phyloP scores from a whole-genome alignment of 345 rosid genomes.

The Gossypium australe region DNA sequence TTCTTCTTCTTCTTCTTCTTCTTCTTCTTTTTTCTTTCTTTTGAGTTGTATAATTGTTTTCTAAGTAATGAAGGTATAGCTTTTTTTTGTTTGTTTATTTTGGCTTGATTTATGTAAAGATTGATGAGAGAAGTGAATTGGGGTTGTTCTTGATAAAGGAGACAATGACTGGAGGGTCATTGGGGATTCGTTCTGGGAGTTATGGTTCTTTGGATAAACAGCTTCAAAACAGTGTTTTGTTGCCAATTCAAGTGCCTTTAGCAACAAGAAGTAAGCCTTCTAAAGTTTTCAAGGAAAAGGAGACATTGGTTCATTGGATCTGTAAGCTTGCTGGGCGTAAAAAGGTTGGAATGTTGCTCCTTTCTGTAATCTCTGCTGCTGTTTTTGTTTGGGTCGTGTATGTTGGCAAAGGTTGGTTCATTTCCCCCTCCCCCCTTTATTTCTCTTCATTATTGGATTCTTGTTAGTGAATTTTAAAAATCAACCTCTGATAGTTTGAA shows the following conservation, averaged over 20 bases:
- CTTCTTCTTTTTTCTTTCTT: background rate
- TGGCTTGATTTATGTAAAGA: constrained; percentile 11
- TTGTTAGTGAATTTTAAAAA: background rate
- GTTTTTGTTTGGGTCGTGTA: constrained; percentile 79
- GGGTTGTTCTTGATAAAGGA: constrained; percentile 2
- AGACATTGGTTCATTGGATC: constrained; percentile 74
- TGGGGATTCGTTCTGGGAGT: constrained; percentile 85
- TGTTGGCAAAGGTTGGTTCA: constrained; percentile 72
- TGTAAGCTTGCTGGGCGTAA: constrained; percentile 85
- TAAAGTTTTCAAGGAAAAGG: constrained; percentile 85
- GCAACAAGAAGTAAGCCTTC: constrained; percentile 51
- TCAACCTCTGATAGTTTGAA: background rate
- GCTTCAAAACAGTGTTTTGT: constrained; percentile 42
- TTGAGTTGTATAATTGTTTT: constrained; percentile 3
- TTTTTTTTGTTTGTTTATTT: background rate
- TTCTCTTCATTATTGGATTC: background rate
- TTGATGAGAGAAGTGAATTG: constrained; percentile 38
- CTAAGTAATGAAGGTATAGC: constrained; percentile 10
- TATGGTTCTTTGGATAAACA: constrained; percentile 80
- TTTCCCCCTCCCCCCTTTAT: background rate
- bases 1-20: background rate
- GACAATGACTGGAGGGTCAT: constrained; percentile 59
- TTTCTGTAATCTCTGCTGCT: constrained; percentile 72
- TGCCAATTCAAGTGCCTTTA: constrained; percentile 40
- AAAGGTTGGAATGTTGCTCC: constrained; percentile 90